Evolutionary conservation across 2,329 filamentous ascomycete species (phyloP).

Genomic region (Cladobotryum mycophilum): DNA sequence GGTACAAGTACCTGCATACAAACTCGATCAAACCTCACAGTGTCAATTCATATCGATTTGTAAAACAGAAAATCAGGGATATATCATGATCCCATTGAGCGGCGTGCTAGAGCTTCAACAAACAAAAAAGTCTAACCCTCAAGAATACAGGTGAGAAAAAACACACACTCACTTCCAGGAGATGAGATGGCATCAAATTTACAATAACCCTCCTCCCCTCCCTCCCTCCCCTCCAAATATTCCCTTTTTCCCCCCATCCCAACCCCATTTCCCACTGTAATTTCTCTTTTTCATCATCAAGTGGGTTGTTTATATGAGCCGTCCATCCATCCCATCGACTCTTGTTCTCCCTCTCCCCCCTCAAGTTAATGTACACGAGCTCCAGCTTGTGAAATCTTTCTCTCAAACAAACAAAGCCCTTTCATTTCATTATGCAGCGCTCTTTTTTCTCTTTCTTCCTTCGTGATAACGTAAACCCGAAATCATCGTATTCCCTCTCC

Average conservation of each 20-base stretch:
- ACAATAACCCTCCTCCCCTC: not conserved
- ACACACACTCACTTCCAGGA: constrained; percentile 15
- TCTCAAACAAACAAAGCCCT: constrained; percentile 8
- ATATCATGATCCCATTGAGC: not conserved
- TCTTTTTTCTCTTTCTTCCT: not conserved
- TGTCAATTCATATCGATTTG: no score
- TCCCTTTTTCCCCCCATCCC: not conserved
- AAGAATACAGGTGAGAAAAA: constrained; percentile 1
- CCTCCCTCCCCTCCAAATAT: not conserved
- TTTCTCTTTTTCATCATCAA: not conserved
- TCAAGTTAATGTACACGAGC: constrained; percentile 7
- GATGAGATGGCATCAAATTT: constrained; percentile 12
- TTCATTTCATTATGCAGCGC: constrained; percentile 6
- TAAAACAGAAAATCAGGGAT: not conserved
- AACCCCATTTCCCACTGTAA: not conserved
- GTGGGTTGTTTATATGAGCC: not conserved
- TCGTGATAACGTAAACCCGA: not conserved
- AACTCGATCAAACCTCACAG: no score
- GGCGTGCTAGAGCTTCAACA: not conserved
- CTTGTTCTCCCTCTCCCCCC: not conserved
- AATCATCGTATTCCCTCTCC: not conserved
- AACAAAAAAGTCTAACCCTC: constrained; percentile 1
- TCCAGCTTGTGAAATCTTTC: constrained; percentile 11
- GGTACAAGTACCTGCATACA: no score
- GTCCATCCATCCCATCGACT: not conserved